phyloP scores from a whole-genome alignment of 2,329 filamentous ascomycete species.

The Hymenoscyphus fructigenus region DNA sequence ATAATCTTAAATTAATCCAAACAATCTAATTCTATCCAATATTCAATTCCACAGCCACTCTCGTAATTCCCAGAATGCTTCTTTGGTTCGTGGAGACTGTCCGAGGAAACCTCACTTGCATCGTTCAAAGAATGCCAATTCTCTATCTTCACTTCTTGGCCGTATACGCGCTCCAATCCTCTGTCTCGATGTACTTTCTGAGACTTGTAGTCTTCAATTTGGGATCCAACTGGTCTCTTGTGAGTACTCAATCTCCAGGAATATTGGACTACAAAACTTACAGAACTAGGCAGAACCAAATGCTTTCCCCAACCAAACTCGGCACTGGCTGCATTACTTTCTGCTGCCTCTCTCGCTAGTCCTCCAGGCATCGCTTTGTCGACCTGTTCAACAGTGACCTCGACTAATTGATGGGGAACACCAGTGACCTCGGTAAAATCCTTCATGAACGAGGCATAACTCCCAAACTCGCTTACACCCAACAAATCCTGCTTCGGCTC shows the following conservation, averaged over 20 bases:
- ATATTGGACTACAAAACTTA: constrained; percentile 12
- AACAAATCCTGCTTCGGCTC: constrained; percentile 26
- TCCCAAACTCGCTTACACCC: constrained; percentile 22
- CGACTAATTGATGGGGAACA: constrained; percentile 13
- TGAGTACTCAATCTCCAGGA: no score
- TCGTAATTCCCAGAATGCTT: no score
- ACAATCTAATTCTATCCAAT: no score
- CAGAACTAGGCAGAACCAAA: constrained; percentile 21
- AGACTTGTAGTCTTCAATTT: constrained; percentile 23
- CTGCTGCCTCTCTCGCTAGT: constrained; percentile 36
- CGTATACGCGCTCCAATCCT: constrained; percentile 21
- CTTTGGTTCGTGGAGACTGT: no score
- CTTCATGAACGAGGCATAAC: constrained; percentile 20
- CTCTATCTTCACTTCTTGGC: neutral
- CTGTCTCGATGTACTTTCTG: constrained; percentile 23
- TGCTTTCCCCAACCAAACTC: constrained; percentile 39
- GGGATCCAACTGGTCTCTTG: constrained; percentile 20
- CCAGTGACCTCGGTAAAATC: constrained; percentile 26
- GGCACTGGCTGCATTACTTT: constrained; percentile 38
- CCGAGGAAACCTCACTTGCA: no score
- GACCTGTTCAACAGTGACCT: constrained; percentile 25
- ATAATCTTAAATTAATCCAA: no score
- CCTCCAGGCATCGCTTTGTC: constrained; percentile 34
- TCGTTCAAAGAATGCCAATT: no score
- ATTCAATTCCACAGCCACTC: no score